phyloP scores from a whole-genome alignment of 2,329 filamentous ascomycete genomes.

The Tolypocladium tropicale region DNA sequence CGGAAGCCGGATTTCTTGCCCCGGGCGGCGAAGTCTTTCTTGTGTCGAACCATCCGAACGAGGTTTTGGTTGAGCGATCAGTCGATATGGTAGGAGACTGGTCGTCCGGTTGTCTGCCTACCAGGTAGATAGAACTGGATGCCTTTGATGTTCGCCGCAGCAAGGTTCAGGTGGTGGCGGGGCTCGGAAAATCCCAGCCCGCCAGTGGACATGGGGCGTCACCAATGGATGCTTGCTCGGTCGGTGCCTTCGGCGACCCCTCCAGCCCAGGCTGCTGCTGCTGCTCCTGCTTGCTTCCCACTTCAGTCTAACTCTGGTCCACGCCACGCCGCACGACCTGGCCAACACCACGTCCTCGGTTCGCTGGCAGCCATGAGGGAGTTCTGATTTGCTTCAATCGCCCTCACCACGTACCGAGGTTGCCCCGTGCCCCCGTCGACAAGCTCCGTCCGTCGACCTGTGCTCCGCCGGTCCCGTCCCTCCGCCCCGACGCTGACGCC shows the following conservation, averaged over 20 bases:
- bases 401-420: neutral
- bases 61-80: neutral
- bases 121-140: neutral
- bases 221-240: too few species aligned
- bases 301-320: neutral
- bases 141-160: too few species aligned
- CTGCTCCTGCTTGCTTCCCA: neutral
- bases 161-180: neutral
- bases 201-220: neutral
- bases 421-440: neutral
- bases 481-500: neutral
- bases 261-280: neutral
- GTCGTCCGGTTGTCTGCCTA: neutral
- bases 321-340: neutral
- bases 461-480: neutral
- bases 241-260: too few species aligned
- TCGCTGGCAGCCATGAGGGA: slow-evolving; percentile 3
- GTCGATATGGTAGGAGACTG: neutral
- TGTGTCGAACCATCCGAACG: slow-evolving; percentile 75
- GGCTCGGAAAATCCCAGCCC: neutral
- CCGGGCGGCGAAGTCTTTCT: slow-evolving; percentile 71
- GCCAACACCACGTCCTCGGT: neutral
- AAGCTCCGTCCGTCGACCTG: neutral
- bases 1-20: slow-evolving; percentile 60
- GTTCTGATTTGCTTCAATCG: neutral